Evolutionary conservation across 805 yeast species (phyloP).

Genomic region (Monosporozyma servazzii): DNA sequence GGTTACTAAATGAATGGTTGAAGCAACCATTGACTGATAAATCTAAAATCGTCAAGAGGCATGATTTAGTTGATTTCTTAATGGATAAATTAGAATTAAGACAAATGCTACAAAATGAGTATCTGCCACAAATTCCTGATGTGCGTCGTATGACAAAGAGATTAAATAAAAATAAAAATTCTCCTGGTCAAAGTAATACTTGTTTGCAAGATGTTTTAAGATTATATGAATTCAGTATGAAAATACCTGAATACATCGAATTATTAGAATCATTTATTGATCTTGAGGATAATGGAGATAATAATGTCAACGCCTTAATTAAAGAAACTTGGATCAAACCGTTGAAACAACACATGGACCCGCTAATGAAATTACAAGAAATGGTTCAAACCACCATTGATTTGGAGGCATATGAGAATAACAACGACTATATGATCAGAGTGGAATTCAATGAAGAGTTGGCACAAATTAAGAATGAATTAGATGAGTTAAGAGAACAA

Average conservation of each 20-base stretch:
- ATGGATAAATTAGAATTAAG: slow-evolving; percentile 63
- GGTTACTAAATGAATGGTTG: slow-evolving; percentile 86
- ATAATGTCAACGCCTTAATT: slow-evolving; percentile 29
- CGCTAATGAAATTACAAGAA: slow-evolving; percentile 64
- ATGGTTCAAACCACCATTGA: slow-evolving; percentile 90
- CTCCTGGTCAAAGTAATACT: neutral
- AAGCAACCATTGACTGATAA: slow-evolving; percentile 83
- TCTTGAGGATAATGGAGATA: slow-evolving; percentile 16
- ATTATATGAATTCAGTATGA: slow-evolving; percentile 67
- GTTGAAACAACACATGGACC: slow-evolving; percentile 38
- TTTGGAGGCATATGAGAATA: slow-evolving; percentile 67
- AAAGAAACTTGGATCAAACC: slow-evolving; percentile 49
- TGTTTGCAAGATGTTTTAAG: slow-evolving; percentile 78
- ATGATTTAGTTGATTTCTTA: slow-evolving; percentile 61
- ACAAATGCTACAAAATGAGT: slow-evolving; percentile 54
- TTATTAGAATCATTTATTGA: slow-evolving; percentile 40
- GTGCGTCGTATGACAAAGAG: slow-evolving; percentile 66
- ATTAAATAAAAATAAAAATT: slow-evolving; percentile 44
- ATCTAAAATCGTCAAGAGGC: slow-evolving; percentile 55
- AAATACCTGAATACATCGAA: slow-evolving; percentile 59
- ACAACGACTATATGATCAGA: slow-evolving; percentile 68
- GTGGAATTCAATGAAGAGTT: slow-evolving; percentile 84
- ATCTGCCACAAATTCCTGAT: slow-evolving; percentile 72
- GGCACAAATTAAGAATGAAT: slow-evolving; percentile 45
- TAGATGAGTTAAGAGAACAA: slow-evolving; percentile 44